phyloP scores from a whole-genome alignment of 2,329 filamentous ascomycete species.

The Diaporthe nobilis region DNA sequence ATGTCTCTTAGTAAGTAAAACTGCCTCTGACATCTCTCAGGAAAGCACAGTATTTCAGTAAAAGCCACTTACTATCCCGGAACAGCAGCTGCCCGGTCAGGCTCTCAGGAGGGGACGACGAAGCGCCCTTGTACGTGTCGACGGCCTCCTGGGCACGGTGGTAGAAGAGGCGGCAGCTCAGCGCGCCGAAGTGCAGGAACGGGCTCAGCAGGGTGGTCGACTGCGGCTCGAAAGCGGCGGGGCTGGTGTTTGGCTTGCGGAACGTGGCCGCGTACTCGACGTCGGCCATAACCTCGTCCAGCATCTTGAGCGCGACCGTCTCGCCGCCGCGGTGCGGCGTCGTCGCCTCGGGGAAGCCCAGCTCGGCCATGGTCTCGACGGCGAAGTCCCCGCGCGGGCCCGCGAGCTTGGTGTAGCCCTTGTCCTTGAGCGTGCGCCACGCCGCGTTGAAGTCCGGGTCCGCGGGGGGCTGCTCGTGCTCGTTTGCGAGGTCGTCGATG shows the following conservation, averaged over 20 bases:
- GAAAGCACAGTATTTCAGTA: neutral
- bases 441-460: constrained; percentile 73
- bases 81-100: constrained; percentile 82
- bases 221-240: constrained; percentile 80
- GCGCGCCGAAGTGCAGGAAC: constrained; percentile 80
- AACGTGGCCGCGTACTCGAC: constrained; percentile 80
- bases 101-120: constrained; percentile 76
- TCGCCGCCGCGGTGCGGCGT: constrained; percentile 81
- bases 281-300: constrained; percentile 72
- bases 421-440: constrained; percentile 67
- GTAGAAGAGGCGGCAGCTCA: constrained; percentile 81
- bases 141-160: constrained; percentile 78
- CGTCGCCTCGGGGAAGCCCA: constrained; percentile 76
- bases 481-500: constrained; percentile 70
- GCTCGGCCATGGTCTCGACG: constrained; percentile 78
- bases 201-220: constrained; percentile 82
- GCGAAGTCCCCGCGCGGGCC: constrained; percentile 79
- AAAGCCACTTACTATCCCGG: constrained; percentile 68
- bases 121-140: constrained; percentile 66
- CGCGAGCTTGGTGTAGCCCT: constrained; percentile 71
- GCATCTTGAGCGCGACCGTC: constrained; percentile 69
- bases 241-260: constrained; percentile 81
- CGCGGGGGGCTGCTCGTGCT: constrained; percentile 54
- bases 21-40: rapidly evolving
- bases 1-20: neutral